Evolutionary conservation across 805 yeast species (phyloP).

Genomic region (Candida hungchunana): DNA sequence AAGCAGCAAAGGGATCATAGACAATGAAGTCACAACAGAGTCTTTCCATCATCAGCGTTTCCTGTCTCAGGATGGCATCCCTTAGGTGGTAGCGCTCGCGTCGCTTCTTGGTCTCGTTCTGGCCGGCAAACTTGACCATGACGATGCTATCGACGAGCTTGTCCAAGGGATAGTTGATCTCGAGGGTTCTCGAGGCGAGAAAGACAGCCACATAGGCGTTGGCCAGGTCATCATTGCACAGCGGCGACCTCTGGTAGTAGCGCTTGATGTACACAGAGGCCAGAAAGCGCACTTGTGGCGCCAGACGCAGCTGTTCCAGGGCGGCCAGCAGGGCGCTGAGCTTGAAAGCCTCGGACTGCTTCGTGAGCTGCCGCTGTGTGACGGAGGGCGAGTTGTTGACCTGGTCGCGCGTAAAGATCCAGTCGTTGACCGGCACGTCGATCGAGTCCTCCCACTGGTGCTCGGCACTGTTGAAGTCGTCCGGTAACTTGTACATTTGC

Average conservation of each 20-base stretch:
- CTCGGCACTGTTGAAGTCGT: too few species aligned
- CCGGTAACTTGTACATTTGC: too few species aligned
- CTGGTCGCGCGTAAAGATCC: conserved; percentile 19
- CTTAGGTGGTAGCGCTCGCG: conserved; percentile 15
- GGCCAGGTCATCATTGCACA: conserved; percentile 2
- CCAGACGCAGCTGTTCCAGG: neutral
- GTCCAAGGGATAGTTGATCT: conserved; percentile 13
- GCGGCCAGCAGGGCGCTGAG: conserved; percentile 1
- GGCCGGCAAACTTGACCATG: neutral
- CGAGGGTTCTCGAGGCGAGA: conserved; percentile 21
- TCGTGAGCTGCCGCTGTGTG: neutral
- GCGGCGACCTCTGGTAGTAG: conserved; percentile 16
- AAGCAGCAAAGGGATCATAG: conserved; percentile 14
- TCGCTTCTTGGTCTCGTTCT: conserved; percentile 3
- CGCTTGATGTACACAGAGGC: conserved; percentile 18
- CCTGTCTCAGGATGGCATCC: conserved; percentile 17
- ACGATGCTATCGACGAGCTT: neutral
- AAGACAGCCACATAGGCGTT: conserved; percentile 12
- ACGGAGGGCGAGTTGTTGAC: conserved; percentile 7
- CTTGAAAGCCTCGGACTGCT: conserved; percentile 1
- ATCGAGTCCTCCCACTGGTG: conserved; percentile 20
- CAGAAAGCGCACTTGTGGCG: conserved; percentile 2
- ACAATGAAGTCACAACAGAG: conserved; percentile 24
- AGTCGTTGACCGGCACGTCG: conserved; percentile 16
- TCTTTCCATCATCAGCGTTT: conserved; percentile 20